Evolutionary conservation across 2,329 filamentous ascomycete species (phyloP).

Genomic region (Lasiodiplodia sp.): DNA sequence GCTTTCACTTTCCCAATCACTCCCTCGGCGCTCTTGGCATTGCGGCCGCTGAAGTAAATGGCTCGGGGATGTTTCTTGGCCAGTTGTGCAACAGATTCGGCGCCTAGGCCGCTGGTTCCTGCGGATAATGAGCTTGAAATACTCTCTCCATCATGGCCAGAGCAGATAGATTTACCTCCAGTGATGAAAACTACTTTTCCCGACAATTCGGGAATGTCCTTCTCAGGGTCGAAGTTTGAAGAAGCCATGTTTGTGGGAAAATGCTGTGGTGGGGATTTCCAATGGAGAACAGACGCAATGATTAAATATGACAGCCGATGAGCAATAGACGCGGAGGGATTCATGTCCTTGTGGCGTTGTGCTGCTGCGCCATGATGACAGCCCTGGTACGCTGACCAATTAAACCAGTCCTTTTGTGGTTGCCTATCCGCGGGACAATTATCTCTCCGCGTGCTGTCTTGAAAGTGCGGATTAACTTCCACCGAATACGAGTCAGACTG

Average conservation of each 20-base stretch:
- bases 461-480: no score
- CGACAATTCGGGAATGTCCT: constrained; percentile 49
- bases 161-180: constrained; percentile 40
- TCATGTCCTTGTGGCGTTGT: no score
- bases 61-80: not conserved
- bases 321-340: no score
- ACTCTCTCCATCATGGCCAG: accelerated
- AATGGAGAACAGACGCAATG: no score
- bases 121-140: constrained; percentile 52
- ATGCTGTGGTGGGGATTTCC: not conserved
- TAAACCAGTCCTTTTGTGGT: no score
- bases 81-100: constrained; percentile 36
- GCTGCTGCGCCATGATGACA: no score
- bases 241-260: not conserved
- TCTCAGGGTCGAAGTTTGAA: not conserved
- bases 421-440: no score
- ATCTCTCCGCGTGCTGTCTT: no score
- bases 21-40: not conserved
- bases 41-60: constrained; percentile 1
- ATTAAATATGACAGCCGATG: no score
- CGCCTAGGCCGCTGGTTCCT: not conserved
- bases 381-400: no score
- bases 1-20: not conserved
- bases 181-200: constrained; percentile 55
- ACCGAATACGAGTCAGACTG: no score